Evolutionary conservation across 495 filamentous ascomycete species (phyloP).

Genomic region (Podospora bellae-mahoneyi): DNA sequence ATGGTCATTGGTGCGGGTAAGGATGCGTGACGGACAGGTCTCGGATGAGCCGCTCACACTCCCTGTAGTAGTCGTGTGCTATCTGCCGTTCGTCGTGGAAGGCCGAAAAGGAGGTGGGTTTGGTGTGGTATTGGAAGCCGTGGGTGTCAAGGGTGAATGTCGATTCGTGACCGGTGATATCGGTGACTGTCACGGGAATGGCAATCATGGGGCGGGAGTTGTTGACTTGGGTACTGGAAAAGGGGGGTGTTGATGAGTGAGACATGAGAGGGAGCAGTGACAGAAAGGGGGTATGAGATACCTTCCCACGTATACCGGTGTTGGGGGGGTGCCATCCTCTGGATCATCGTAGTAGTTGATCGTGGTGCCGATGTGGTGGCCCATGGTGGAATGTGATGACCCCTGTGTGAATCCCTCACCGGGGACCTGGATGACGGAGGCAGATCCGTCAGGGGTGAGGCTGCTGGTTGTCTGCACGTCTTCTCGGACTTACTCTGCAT

Average conservation of each 20-base stretch:
- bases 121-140: constrained; percentile 38
- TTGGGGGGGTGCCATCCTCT: background rate
- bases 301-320: background rate
- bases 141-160: constrained; percentile 37
- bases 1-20: background rate
- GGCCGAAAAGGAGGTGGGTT: constrained; percentile 11
- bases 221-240: background rate
- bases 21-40: constrained; percentile 45
- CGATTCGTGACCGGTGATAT: constrained; percentile 36
- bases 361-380: background rate
- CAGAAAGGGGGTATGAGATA: background rate
- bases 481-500: background rate
- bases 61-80: constrained; percentile 57
- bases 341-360: background rate
- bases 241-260: background rate
- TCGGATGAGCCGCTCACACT: constrained; percentile 56
- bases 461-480: background rate
- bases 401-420: background rate
- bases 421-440: background rate
- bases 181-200: constrained; percentile 36
- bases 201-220: background rate
- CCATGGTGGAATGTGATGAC: background rate
- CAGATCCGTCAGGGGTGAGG: background rate
- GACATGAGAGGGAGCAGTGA: background rate
- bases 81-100: constrained; percentile 45